A percentile compares a stretch with the other conserved stretches of the same genome.
Conservation (phyloP, 2,329 filamentous ascomycete genomes). For the Penicillium sp. region DNA sequence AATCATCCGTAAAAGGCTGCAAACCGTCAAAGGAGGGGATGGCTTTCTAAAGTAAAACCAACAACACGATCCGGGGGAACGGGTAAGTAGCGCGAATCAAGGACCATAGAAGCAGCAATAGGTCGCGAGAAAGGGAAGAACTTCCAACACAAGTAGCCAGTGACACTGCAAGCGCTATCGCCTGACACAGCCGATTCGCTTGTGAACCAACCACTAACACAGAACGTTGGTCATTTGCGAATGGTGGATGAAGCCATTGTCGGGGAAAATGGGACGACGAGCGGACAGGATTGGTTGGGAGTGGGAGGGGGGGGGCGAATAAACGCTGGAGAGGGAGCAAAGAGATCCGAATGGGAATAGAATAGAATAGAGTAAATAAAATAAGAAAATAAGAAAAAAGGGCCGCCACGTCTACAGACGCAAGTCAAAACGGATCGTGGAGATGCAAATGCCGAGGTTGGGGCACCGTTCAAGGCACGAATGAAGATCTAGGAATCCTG, state of each 20-base stretch:
- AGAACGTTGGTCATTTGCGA: constrained; percentile 6
- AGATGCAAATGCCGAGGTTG: constrained; percentile 28
- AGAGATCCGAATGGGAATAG: constrained; percentile 7
- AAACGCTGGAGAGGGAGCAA: constrained; percentile 5
- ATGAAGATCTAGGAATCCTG: constrained; percentile 27
- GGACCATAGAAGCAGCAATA: constrained; percentile 1
- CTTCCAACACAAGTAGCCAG: not conserved
- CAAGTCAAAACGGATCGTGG: constrained; percentile 17
- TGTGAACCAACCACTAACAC: not conserved
- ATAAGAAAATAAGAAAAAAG: not conserved
- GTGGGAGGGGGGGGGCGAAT: not conserved
- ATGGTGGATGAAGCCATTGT: constrained; percentile 14
- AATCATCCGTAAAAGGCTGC: not conserved
- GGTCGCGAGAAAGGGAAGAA: not conserved
- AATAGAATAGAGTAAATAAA: constrained; percentile 5
- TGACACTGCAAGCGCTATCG: not conserved
- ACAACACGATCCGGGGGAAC: not conserved
- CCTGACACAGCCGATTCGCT: constrained; percentile 1
- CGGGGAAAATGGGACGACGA: constrained; percentile 5
- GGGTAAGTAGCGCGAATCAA: not conserved
- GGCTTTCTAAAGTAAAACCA: not conserved
- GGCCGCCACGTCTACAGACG: constrained; percentile 10
- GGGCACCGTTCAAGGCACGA: constrained; percentile 14
- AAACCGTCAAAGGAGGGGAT: not conserved
- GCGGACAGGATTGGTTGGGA: constrained; percentile 4